Conservation (phyloP, 2,329 filamentous ascomycete species). For the Parafenestella ontariensis region DNA sequence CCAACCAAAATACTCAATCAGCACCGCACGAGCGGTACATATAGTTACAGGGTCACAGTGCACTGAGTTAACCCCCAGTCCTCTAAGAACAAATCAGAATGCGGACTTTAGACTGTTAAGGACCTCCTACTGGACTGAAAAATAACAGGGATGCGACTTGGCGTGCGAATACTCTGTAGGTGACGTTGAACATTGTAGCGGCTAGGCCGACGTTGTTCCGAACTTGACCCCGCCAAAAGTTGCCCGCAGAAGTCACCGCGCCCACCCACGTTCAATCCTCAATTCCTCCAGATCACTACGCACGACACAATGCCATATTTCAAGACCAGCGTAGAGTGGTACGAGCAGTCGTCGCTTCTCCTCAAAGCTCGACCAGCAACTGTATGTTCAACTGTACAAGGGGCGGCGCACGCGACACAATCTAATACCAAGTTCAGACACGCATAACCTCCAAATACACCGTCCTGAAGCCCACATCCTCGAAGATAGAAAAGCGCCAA, state of each 20-base stretch:
- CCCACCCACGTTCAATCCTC: conserved; percentile 14
- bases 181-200: neutral
- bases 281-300: conserved; percentile 15
- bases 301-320: conserved; percentile 74
- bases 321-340: conserved; percentile 85
- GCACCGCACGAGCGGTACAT: neutral
- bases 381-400: conserved; percentile 65
- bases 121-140: too few relatives aligned
- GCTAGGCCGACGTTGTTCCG: conserved; percentile 17
- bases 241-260: conserved; percentile 20
- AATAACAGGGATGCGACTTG: too few relatives aligned
- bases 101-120: too few relatives aligned
- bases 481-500: conserved; percentile 44
- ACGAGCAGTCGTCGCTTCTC: conserved; percentile 84
- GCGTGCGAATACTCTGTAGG: too few relatives aligned
- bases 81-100: too few relatives aligned
- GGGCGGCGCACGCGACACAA: conserved; percentile 12
- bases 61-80: too few relatives aligned
- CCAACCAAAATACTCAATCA: neutral
- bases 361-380: conserved; percentile 85
- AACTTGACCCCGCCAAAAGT: conserved; percentile 39
- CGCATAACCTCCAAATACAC: conserved; percentile 93
- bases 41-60: too few relatives aligned
- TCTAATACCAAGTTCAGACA: conserved; percentile 63
- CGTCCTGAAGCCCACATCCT: conserved; percentile 59